Conservation (phyloP, 352 stramenopile genomes). For the Phytophthora kernoviae region DNA sequence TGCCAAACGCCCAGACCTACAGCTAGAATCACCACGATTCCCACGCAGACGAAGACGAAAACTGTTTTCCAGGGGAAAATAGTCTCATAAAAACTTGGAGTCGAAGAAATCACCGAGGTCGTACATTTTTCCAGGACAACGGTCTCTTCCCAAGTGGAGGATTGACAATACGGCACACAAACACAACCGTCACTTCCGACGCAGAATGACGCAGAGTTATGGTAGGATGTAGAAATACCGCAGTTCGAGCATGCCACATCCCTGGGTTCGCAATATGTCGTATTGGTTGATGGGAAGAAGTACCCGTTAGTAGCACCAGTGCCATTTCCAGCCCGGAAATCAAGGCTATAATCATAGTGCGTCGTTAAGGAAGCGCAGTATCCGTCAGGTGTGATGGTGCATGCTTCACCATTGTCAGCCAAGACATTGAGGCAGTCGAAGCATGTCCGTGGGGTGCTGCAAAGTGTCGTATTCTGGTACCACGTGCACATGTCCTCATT, state of each 20-base stretch:
- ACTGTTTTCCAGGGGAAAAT: slow-evolving; percentile 29
- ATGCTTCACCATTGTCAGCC: slow-evolving; percentile 28
- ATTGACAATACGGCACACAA: slow-evolving; percentile 47
- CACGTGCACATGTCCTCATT: slow-evolving; percentile 46
- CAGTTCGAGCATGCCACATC: slow-evolving; percentile 36
- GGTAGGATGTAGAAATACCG: slow-evolving; percentile 2
- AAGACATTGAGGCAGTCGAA: slow-evolving; percentile 45
- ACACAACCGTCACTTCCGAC: slow-evolving; percentile 37
- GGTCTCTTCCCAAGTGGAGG: slow-evolving; percentile 20
- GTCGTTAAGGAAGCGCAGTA: slow-evolving; percentile 37
- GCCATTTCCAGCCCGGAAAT: slow-evolving; percentile 30
- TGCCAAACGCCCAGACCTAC: slow-evolving; percentile 21
- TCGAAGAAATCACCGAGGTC: not conserved
- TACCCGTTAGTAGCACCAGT: slow-evolving; percentile 17
- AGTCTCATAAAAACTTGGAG: slow-evolving; percentile 2
- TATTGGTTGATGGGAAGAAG: slow-evolving; percentile 58
- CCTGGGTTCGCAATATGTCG: slow-evolving; percentile 45
- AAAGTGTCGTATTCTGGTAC: slow-evolving; percentile 33
- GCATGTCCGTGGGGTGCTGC: slow-evolving; percentile 35
- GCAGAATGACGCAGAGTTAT: slow-evolving; percentile 33
- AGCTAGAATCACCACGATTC: slow-evolving; percentile 12
- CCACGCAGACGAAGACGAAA: slow-evolving; percentile 18
- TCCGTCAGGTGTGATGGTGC: slow-evolving; percentile 39
- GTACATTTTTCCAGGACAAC: slow-evolving; percentile 23
- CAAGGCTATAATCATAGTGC: slow-evolving; percentile 26